Evolutionary conservation across 2,329 filamentous ascomycete species (phyloP), one percentile per base, ranked within the genome.

Genomic region (Rhynchosporium secalis): DNA sequence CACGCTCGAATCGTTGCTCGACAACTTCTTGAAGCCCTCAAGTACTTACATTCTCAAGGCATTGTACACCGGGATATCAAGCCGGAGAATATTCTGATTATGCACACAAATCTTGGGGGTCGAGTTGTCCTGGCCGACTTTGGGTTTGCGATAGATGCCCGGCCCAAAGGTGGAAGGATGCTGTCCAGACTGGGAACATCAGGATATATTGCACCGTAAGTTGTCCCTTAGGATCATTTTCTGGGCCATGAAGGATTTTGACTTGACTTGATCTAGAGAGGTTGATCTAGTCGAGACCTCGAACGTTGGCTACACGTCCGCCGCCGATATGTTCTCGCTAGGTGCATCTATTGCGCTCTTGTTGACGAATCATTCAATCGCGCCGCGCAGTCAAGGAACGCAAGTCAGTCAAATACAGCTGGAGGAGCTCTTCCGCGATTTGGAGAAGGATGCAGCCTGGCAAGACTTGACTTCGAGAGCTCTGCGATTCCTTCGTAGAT

Each of bases 71-170:
- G 73, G 54, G 73, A 74, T 56, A 66, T 74, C 38, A 74, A 74
- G 55, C 69, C 67, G 33, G 73, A 74, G 52, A 74, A 74, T 48
- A 63, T 74, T 28, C 68, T 74, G 9, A 64, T 74, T 20, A 70
- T 67, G 61, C 66, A 72, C 20, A 72, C 64, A 7, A 65, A 67
- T 29, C 68, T 71, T 60, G 72, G 72, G 20, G 66, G 69, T 48
- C 69, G 72, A 28, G 70, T 74, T 20, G 61, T 73, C 8, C 58
- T 74, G 31, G 73, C 73, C 40, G 72, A 74, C 57, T 75, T 75
- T 64, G 73, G 73, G 3, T 71, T 69, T 64, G 73, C 72, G 8
- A 71, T 65, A 38, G 47, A 65, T 49, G 54, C 61, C 1, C 54
- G 66, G n/a, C 20, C 20, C n/a, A 58, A 15, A 54, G 58, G 62